phyloP scores from a whole-genome alignment of 768 basidiomycete species.

The Lentinus tigrinus region DNA sequence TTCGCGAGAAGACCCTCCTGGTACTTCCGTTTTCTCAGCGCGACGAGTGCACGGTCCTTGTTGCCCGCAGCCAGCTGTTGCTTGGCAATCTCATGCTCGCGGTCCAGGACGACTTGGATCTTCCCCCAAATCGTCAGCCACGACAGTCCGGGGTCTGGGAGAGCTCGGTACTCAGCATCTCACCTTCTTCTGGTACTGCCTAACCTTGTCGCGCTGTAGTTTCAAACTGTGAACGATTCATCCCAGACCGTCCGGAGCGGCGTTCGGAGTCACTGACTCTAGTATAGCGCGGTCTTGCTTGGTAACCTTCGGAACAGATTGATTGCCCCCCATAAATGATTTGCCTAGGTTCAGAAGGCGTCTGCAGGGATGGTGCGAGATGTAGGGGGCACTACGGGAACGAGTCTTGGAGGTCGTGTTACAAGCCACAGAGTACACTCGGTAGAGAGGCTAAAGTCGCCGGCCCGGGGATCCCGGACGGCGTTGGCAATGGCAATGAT shows the following conservation, averaged over 20 bases:
- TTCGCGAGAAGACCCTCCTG: constrained; percentile 84
- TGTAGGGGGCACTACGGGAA: no score
- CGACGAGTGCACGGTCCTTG: constrained; percentile 85
- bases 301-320: constrained; percentile 86
- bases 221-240: constrained; percentile 66
- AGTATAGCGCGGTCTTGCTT: constrained; percentile 92
- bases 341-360: background rate
- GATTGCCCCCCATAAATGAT: constrained; percentile 59
- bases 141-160: no score
- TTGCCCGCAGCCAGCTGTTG: constrained; percentile 76
- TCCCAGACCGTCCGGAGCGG: constrained; percentile 8
- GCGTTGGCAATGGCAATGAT: no score
- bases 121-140: constrained; percentile 29
- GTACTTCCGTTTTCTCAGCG: constrained; percentile 89
- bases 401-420: no score
- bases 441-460: no score
- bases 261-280: constrained; percentile 61
- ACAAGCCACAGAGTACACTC: no score
- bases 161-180: no score
- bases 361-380: no score
- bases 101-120: constrained; percentile 84
- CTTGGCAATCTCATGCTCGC: constrained; percentile 89
- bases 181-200: constrained; percentile 94
- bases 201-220: constrained; percentile 92
- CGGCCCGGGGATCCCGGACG: no score